Percentiles rank a stretch among this genome's conserved stretches.
These are phyloP conservation scores for cucumber (Cucumis sativus) DNA, from an alignment of 306 rosid genomes.

Conservation along the genomic window Cucumber_9930_V3 NC_026660.2:12742501-12743000, in stretches of 20 bases:
- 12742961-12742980: slow-evolving; percentile 62
- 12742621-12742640: no score
- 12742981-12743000: slow-evolving; percentile 61
- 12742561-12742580: no score
- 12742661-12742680: not conserved
- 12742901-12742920: slow-evolving; percentile 65
- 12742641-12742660: no score
- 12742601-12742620: no score
- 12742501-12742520: no score
- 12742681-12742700: not conserved
- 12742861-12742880: not conserved
- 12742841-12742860: not conserved
- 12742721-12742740: not conserved
- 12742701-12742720: not conserved
- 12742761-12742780: not conserved
- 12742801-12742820: not conserved
- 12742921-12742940: slow-evolving; percentile 73
- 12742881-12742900: slow-evolving; percentile 43
- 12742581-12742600: no score
- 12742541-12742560: no score
- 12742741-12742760: not conserved
- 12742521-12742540: no score
- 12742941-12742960: slow-evolving; percentile 75
- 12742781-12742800: not conserved
- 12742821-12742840: not conserved